Conservation (phyloP, 164 flowering plant species). For the Chimonanthus praecox region DNA sequence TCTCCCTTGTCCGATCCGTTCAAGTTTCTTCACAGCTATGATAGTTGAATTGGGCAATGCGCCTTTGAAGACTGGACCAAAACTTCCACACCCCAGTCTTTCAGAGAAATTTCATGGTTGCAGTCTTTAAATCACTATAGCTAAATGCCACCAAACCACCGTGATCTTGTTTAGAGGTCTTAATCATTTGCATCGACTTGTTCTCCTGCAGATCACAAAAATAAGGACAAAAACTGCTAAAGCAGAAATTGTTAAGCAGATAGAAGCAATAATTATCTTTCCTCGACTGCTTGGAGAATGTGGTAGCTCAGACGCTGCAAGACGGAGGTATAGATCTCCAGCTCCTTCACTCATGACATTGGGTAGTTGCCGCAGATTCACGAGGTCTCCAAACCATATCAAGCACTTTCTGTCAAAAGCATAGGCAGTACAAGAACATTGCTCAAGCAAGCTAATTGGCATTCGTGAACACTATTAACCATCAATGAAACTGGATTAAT, state of each 20-base stretch:
- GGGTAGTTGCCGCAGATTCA: conserved; percentile 7
- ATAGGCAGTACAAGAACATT: conserved; percentile 21
- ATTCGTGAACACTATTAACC: not conserved
- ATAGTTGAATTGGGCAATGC: conserved; percentile 27
- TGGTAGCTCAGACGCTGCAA: not conserved
- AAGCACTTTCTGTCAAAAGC: conserved; percentile 10
- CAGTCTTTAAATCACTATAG: conserved; percentile 34
- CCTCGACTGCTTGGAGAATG: conserved; percentile 2
- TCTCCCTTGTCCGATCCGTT: conserved; percentile 46
- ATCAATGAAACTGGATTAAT: not conserved
- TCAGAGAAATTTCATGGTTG: conserved; percentile 52
- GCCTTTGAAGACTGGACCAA: conserved; percentile 55
- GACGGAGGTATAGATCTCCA: not conserved
- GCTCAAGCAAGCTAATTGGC: conserved; percentile 12
- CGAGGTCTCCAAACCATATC: conserved; percentile 13
- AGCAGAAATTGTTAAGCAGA: conserved; percentile 13
- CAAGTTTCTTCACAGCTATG: conserved; percentile 48
- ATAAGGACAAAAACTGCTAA: conserved; percentile 9
- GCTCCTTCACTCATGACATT: not conserved
- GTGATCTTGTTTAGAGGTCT: conserved; percentile 15
- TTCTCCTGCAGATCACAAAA: conserved; percentile 5
- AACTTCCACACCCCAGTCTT: conserved; percentile 50
- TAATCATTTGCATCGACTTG: conserved; percentile 9
- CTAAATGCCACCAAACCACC: conserved; percentile 33
- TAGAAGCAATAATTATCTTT: conserved; percentile 11